These are phyloP conservation scores for Pyrenophora teres DNA, from an alignment of 2,329 filamentous ascomycete species.

Conservation along the genomic window DNA sequence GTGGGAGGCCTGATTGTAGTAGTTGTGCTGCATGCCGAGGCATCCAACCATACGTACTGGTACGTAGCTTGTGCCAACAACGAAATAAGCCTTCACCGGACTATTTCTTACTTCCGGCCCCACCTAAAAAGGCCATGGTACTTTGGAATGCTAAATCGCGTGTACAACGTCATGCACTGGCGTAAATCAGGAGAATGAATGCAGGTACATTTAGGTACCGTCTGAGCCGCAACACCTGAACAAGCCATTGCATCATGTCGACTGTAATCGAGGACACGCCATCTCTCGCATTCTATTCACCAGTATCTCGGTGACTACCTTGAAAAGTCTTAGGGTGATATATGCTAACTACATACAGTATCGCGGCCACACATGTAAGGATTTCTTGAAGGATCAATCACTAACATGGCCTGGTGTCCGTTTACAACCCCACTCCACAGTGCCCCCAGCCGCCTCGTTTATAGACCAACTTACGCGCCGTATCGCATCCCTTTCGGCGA, in stretches of 20 bases:
- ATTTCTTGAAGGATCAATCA: conserved; percentile 2
- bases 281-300: conserved; percentile 7
- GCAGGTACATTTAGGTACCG: conserved; percentile 1
- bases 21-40: not conserved
- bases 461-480: not conserved
- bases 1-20: conserved; percentile 1
- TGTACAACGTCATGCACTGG: not conserved
- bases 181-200: not conserved
- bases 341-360: conserved; percentile 4
- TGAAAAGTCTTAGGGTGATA: conserved; percentile 3
- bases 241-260: conserved; percentile 1
- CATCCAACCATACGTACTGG: not conserved
- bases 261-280: conserved; percentile 12
- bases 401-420: not conserved
- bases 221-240: not conserved
- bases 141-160: no score
- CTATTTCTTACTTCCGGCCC: not conserved
- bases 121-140: not conserved
- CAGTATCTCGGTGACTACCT: conserved; percentile 6
- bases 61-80: not conserved
- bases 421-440: not conserved
- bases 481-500: no score
- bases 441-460: conserved; percentile 7
- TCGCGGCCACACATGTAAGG: not conserved
- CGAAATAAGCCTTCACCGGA: not conserved